Base-by-base conservation (phyloP, 208 protist genomes). In the Leishmania lainsoni region DNA sequence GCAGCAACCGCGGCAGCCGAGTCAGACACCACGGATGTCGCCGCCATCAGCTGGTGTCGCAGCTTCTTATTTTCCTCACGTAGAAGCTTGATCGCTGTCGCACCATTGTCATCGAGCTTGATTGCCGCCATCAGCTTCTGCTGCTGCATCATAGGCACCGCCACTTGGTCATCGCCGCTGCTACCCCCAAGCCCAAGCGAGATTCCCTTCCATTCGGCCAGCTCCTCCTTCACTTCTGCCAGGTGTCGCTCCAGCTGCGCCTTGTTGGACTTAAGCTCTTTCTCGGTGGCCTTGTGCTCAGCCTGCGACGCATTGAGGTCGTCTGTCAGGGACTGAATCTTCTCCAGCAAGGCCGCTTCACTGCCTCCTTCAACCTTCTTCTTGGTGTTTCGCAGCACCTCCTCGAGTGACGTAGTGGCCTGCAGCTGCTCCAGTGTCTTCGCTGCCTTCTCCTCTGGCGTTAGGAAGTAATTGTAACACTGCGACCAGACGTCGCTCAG, bases 391-490 rank as follows among this genome's bases (percentile, higher is more conserved):
- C 88, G 86, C 76, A 96, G 73, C 51, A 93, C 68, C 32, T 80
- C 72, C n/a, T 90, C 83, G 22, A 96, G 83, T 54, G 90, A 90
- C 78, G 86, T 86, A 8, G 86, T 75, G 76, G 70, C 88, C 35
- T 79, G 79, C 66, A 94, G 91, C 52, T 76, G 69, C 81, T 86
- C 83, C 83, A 83, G 39, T 61, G 70, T 49, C 81, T 82, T 54
- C 51, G 58, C 49, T 12, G 81, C 56, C 29, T 86, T 79, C 78
- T 86, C 79, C 32, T 71, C 77, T 26, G 70, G 35, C 0, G 75
- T 75, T 48, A 89, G 61, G 42, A 96, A 85, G 84, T 92, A 94
- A 45, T 74, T 85, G 48, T 87, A 74, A 71, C 94, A 97, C 22
- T 92, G 69, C 35, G 84, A 82, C 58, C 92, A 81, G 4, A 95